Percentiles rank a stretch among this genome's conserved stretches.
Evolutionary conservation across 176 grass and related monocot species (phyloP).

Genomic region (Carex parvula): DNA sequence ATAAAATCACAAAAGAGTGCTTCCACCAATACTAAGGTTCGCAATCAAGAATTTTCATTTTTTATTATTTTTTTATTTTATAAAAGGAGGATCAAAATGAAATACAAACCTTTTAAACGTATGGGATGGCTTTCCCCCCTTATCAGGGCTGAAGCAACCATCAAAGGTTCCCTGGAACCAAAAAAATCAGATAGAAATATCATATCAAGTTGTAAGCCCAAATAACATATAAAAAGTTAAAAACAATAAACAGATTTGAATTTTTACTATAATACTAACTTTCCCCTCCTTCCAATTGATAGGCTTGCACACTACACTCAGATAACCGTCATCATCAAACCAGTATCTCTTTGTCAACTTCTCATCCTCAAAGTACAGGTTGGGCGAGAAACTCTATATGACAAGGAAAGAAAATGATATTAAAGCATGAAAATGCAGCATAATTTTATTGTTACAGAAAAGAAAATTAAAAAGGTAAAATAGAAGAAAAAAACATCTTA

Average conservation of each 20-base stretch:
- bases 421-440: conserved; percentile 9
- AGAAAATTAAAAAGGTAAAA: conserved; percentile 8
- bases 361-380: conserved; percentile 70
- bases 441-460: background rate
- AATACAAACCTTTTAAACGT: conserved; percentile 60
- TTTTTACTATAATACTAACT: conserved; percentile 33
- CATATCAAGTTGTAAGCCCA: conserved; percentile 26
- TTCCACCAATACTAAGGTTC: background rate
- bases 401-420: conserved; percentile 14
- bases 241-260: background rate
- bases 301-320: conserved; percentile 52
- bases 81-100: background rate
- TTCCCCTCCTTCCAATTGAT: conserved; percentile 95
- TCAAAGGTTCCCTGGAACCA: conserved; percentile 40
- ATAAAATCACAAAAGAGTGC: background rate
- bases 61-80: background rate
- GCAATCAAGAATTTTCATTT: background rate
- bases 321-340: conserved; percentile 76
- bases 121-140: conserved; percentile 53
- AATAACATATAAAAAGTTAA: background rate
- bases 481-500: conserved; percentile 21
- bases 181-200: conserved; percentile 21
- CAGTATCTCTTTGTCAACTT: conserved; percentile 71
- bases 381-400: conserved; percentile 64
- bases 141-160: conserved; percentile 57